Base-by-base conservation (phyloP, 1,139 yeast species). In the Suhomyces bokatorum region DNA sequence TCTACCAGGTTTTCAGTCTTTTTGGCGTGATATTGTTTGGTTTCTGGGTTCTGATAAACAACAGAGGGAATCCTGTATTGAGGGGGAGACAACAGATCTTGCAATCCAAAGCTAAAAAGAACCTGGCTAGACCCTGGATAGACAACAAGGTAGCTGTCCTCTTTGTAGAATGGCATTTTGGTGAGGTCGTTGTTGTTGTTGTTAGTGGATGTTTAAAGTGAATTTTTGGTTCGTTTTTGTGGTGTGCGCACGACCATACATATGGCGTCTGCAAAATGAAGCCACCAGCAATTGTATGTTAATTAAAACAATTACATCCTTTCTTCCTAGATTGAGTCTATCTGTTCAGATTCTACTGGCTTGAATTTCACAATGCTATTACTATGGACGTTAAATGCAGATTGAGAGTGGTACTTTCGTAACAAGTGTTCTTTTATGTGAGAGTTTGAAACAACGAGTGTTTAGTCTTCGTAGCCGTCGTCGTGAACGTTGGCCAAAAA, bases 121-220 rank as follows among this genome's bases (percentile, higher is more conserved):
- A 97, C 88, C 44, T 77, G 68, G 45, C 70, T 73, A 2, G 95
- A 84, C n/a, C 97, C 96, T 1, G 96, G 89, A 48, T 88, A 83
- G 35, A 91, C 79, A 41, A 90, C 79, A 67, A 75, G 66, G 54
- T 78, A 75, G 61, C 75, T 76, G 50, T 79, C 84, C 66, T 81
- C 86, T 59, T 83, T 75, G 60, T 77, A 81, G 52, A 78, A 74
- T 16, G 85, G 84, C 83, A 81, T 80, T 42, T 40, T 20, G 11
- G 33, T 31, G 20, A 6, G 35, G 32, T 10, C 22, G n/a, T 24
- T 13, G 33, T 14, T 7, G 36, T 17, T 39, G 42, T 43, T 39
- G 42, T 33, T 38, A n/a, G 8, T 17, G 17, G 22, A 13, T 26
- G 26, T 26, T 36, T 8, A 16, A 34, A 12, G 30, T 27, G 31